Evolutionary conservation across 129 eudicot genomes (phyloP).

Genomic region (Mikania micrantha): DNA sequence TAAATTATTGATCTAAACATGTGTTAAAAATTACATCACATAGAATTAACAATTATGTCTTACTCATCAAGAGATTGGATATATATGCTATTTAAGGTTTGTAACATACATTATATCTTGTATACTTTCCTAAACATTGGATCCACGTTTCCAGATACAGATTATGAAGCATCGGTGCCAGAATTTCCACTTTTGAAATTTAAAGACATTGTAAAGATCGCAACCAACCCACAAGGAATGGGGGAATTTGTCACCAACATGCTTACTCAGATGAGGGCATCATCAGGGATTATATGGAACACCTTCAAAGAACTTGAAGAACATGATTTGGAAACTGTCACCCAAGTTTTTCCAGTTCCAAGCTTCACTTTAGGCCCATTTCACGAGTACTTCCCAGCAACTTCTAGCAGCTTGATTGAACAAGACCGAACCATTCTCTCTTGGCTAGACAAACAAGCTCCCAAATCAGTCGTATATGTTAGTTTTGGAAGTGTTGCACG

Average conservation of each 20-base stretch:
- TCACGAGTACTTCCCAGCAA: constrained; percentile 25
- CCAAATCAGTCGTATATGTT: constrained; percentile 36
- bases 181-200: constrained; percentile 23
- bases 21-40: no score
- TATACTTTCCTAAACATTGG: not conserved
- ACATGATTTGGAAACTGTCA: not conserved
- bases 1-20: no score
- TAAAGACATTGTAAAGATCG: constrained; percentile 21
- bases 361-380: constrained; percentile 42
- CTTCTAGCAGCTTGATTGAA: constrained; percentile 21
- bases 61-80: no score
- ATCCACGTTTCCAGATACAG: not conserved
- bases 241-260: constrained; percentile 6
- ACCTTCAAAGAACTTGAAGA: constrained; percentile 40
- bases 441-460: constrained; percentile 44
- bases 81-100: no score
- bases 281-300: constrained; percentile 46
- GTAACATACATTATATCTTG: no score
- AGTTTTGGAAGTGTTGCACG: constrained; percentile 55
- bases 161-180: not conserved
- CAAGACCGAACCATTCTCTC: constrained; percentile 30
- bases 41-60: no score
- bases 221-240: constrained; percentile 9
- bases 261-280: constrained; percentile 16
- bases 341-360: constrained; percentile 20